Conservation (phyloP, 140 eudicot genomes). For the Stevia rebaudiana region DNA sequence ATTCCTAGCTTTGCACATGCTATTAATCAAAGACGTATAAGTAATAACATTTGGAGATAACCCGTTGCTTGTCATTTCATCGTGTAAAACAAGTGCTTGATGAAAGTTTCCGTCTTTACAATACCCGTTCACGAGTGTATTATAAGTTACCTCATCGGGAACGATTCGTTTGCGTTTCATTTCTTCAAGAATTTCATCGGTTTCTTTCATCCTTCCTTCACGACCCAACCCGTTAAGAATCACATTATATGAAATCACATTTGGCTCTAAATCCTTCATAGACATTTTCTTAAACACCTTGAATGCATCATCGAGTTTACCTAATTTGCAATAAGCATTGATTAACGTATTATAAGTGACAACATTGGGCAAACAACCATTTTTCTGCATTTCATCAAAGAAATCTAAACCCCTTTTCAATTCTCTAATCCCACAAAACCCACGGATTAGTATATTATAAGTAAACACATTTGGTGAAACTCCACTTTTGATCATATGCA, state of each 20-base stretch:
- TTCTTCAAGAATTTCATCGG: conserved; percentile 51
- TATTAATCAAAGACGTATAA: conserved; percentile 73
- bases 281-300: conserved; percentile 41
- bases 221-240: conserved; percentile 77
- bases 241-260: conserved; percentile 71
- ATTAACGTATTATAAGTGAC: conserved; percentile 81
- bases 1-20: conserved; percentile 77
- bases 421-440: conserved; percentile 48
- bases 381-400: conserved; percentile 52
- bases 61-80: conserved; percentile 78
- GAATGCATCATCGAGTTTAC: conserved; percentile 50
- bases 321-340: conserved; percentile 57
- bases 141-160: conserved; percentile 84
- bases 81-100: conserved; percentile 76
- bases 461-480: conserved; percentile 79
- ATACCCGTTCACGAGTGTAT: conserved; percentile 76
- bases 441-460: conserved; percentile 72
- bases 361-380: conserved; percentile 75
- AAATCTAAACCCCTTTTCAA: conserved; percentile 46
- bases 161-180: conserved; percentile 54
- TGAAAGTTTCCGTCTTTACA: conserved; percentile 85
- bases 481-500: conserved; percentile 39
- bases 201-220: conserved; percentile 70
- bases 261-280: conserved; percentile 51
- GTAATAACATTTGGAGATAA: conserved; percentile 85